phyloP scores from a whole-genome alignment of 140 eudicot species.

The Ambrosia hybrid region DNA sequence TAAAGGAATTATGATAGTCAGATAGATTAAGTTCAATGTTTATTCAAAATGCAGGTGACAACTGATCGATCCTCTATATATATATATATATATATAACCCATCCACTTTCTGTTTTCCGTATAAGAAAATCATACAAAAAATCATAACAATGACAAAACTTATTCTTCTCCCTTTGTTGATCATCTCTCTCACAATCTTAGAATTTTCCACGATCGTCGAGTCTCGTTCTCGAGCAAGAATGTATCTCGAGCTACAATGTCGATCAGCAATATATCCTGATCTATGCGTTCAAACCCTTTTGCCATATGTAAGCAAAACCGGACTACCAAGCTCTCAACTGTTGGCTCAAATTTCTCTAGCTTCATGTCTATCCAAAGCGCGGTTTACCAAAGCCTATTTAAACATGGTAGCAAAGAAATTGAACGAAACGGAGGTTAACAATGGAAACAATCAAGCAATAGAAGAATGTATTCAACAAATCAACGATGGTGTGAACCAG shows the following conservation, averaged over 20 bases:
- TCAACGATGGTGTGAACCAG: conserved; percentile 60
- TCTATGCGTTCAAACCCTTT: conserved; percentile 49
- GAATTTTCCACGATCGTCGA: conserved; percentile 22
- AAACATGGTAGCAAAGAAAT: conserved; percentile 36
- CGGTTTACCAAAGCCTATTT: conserved; percentile 43
- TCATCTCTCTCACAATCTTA: conserved; percentile 41
- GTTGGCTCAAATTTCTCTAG: conserved; percentile 55
- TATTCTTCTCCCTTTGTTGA: conserved; percentile 26
- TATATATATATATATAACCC: conserved; percentile 21
- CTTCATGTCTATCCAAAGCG: conserved; percentile 48
- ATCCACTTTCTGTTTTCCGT: not conserved
- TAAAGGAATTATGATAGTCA: conserved; percentile 22
- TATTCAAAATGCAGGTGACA: conserved; percentile 19
- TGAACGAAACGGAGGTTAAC: conserved; percentile 24
- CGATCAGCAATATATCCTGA: conserved; percentile 45
- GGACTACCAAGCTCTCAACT: conserved; percentile 37
- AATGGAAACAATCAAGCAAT: conserved; percentile 37
- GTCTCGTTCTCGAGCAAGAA: conserved; percentile 58
- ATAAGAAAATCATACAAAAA: conserved; percentile 22
- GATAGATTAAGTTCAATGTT: not conserved
- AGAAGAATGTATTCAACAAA: conserved; percentile 49
- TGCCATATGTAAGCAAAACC: conserved; percentile 30
- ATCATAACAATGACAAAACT: conserved; percentile 35
- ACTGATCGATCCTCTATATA: conserved; percentile 14
- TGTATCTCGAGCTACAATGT: conserved; percentile 54